phyloP scores from a whole-genome alignment of 2,329 filamentous ascomycete genomes.

The Metarhizium humberi region DNA sequence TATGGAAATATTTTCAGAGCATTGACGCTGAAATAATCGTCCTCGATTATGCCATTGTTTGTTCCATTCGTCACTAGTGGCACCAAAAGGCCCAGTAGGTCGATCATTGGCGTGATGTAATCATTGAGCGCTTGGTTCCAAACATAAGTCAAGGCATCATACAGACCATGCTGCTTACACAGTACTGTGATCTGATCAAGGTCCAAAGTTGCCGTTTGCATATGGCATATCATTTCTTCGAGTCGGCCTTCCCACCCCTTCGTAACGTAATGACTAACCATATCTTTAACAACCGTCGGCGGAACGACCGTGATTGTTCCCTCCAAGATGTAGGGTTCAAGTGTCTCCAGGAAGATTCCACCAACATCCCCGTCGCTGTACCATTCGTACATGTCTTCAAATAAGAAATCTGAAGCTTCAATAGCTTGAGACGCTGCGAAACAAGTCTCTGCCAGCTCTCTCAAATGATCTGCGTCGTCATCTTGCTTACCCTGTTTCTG shows the following conservation, averaged over 20 bases:
- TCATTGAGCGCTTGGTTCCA: slow-evolving; percentile 89
- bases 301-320: slow-evolving; percentile 66
- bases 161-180: slow-evolving; percentile 85
- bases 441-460: slow-evolving; percentile 71
- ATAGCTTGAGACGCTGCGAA: slow-evolving; percentile 77
- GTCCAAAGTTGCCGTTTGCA: slow-evolving; percentile 85
- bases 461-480: slow-evolving; percentile 51
- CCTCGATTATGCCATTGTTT: slow-evolving; percentile 44
- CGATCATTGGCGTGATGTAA: slow-evolving; percentile 82
- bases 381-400: slow-evolving; percentile 82
- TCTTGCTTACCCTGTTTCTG: slow-evolving; percentile 33
- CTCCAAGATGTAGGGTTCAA: slow-evolving; percentile 83
- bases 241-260: slow-evolving; percentile 68
- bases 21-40: slow-evolving; percentile 55
- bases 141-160: slow-evolving; percentile 92
- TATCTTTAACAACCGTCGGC: slow-evolving; percentile 73
- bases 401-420: slow-evolving; percentile 71
- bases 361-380: slow-evolving; percentile 70
- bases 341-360: slow-evolving; percentile 73
- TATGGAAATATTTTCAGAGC: slow-evolving; percentile 93
- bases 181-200: slow-evolving; percentile 85
- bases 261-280: slow-evolving; percentile 72
- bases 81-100: slow-evolving; percentile 63
- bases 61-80: slow-evolving; percentile 49
- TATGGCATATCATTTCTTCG: slow-evolving; percentile 89